phyloP scores from a whole-genome alignment of 345 rosid genomes.

The Mangifera indica region DNA sequence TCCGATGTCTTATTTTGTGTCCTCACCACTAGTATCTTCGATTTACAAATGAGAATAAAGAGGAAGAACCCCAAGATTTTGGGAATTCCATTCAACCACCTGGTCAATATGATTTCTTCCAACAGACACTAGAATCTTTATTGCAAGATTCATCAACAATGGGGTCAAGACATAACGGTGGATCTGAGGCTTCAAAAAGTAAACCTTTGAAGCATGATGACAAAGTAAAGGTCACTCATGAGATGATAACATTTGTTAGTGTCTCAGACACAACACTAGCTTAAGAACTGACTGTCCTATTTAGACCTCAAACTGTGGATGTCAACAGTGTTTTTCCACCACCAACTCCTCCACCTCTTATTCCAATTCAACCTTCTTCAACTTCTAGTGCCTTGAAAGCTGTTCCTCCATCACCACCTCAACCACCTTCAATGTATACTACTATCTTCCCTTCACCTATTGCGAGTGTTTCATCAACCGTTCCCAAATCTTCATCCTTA shows the following conservation, averaged over 20 bases:
- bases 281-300: constrained; percentile 9
- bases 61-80: too few species aligned
- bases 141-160: constrained; percentile 31
- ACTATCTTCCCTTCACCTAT: constrained; percentile 16
- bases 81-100: too few species aligned
- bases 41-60: too few species aligned
- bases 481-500: too few species aligned
- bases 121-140: constrained; percentile 26
- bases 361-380: constrained; percentile 27
- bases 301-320: constrained; percentile 20
- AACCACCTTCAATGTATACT: constrained; percentile 22
- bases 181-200: constrained; percentile 25
- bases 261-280: constrained; percentile 13
- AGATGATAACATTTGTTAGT: constrained; percentile 15
- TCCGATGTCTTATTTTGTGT: too few species aligned
- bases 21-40: too few species aligned
- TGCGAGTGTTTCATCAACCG: constrained; percentile 8
- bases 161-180: constrained; percentile 35
- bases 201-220: constrained; percentile 33
- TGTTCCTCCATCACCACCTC: constrained; percentile 15
- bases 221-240: constrained; percentile 19
- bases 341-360: constrained; percentile 31
- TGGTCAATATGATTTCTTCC: too few species aligned
- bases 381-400: constrained; percentile 15
- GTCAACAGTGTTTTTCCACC: constrained; percentile 32